Base-by-base conservation (phyloP, 1,139 yeast species). In the Sugiyamaella xylanicola region DNA sequence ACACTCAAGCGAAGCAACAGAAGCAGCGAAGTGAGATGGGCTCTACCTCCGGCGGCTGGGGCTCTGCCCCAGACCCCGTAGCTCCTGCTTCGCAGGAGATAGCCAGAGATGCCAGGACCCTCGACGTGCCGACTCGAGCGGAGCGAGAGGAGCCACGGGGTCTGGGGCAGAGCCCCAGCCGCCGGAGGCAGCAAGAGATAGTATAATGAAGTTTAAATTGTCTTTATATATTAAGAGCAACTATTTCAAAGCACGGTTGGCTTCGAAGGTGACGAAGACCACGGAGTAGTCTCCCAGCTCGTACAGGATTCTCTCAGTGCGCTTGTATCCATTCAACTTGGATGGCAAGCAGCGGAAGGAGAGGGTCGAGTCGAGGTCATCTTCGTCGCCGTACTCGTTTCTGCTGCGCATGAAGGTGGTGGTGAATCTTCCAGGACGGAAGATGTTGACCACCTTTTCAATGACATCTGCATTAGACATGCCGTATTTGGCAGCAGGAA, bases 351-450 rank as follows among this genome's bases (percentile, higher is more conserved):
- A 41, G 40, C 54, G 55, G 46, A 21, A 46, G 20, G 56, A 35
- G 17, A 50, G 27, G 20, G 54, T 37, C n/a, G 57, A 40, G 41
- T 52, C 53, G 40, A 56, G 61, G 17, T 57, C 57, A 29, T 54
- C 57, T 4, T 47, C 42, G 13, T 49, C 53, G 48, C 59, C 59
- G 42, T 48, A 49, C 9, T 48, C 46, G 11, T 27, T 16, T 2
- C 17, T 21, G 21, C 36, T 13, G 16, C 58, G 56, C 29, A 85
- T 85, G 62, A 86, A 79, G 0, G 92, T 88, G 61, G 87, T 74
- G 43, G 93, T 85, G 66, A 92, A 89, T 67, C 83, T 85, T 22
- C 84, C 83, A 2, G 98, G 98, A 56, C 77, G 78, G 72, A 92
- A 87, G 46, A 87, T 80, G 11, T 72, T 66, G 61, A 91, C 76